Percentiles rank a stretch among this genome's conserved stretches.
These are phyloP conservation scores for Testicularia cyperi DNA, from an alignment of 1,284 basidiomycete genomes.

Conservation along the genomic window DNA sequence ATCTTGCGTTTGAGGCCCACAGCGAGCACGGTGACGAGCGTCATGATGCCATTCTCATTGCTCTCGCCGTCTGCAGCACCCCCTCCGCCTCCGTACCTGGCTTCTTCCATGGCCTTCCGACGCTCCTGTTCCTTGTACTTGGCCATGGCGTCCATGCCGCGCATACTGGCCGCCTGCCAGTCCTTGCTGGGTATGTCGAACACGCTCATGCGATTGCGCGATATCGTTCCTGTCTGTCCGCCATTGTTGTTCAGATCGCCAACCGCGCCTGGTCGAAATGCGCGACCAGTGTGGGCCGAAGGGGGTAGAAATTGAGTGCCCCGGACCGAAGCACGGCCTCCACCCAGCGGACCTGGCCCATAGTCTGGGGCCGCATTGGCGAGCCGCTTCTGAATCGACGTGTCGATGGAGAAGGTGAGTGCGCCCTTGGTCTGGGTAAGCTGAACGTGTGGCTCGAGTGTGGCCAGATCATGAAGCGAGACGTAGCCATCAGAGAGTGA, in stretches of 20 bases:
- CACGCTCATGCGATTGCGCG: conserved; percentile 27
- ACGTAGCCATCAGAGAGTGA: conserved; percentile 73
- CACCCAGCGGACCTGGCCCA: conserved; percentile 32
- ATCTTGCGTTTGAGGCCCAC: conserved; percentile 83
- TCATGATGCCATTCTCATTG: conserved; percentile 41
- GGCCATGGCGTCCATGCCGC: conserved; percentile 43
- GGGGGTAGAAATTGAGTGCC: conserved; percentile 10
- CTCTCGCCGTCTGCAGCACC: conserved; percentile 20
- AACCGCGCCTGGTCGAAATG: conserved; percentile 26
- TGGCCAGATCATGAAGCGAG: conserved; percentile 65
- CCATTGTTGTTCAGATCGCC: conserved; percentile 23
- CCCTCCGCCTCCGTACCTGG: conserved; percentile 25
- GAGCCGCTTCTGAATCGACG: conserved; percentile 64
- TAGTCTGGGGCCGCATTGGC: conserved; percentile 19
- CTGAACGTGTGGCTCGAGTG: conserved; percentile 66
- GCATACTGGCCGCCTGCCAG: conserved; percentile 39
- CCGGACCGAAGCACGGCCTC: conserved; percentile 12
- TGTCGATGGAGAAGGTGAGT: conserved; percentile 75
- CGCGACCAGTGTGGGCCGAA: conserved; percentile 10
- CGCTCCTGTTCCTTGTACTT: conserved; percentile 34
- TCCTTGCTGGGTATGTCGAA: conserved; percentile 20
- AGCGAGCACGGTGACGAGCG: conserved; percentile 72
- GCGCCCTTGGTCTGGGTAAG: conserved; percentile 71
- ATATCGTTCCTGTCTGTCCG: conserved; percentile 2
- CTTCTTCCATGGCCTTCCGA: conserved; percentile 35